Base-by-base conservation (phyloP, 371 early-diverging fungal species). In the Sporodiniella umbellata region DNA sequence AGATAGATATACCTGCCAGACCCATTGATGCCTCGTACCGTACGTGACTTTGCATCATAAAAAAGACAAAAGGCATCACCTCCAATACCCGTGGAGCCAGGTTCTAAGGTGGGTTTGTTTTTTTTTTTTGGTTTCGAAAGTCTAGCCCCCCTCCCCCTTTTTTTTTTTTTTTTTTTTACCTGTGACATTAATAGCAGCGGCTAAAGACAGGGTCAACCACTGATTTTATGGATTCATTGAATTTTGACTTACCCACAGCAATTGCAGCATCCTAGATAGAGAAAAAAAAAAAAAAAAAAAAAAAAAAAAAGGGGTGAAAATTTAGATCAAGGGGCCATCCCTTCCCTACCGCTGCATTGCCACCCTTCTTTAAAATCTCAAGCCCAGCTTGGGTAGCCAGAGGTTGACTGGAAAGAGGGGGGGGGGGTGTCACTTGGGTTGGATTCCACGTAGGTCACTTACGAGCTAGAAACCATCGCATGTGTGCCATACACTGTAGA, bases 41-140 rank as follows among this genome's bases (percentile, higher is more conserved):
- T 66, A 24, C 74, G 71, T 7, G 66, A 59, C 43, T 78, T 85
- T 26, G 84, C 82, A 53, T 84, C 77, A 63, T 87, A 91, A 57
- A 83, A 89, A 12, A 96, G 73, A 53, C 90, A 84, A 64, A 96
- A 96, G 33, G 84, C 86, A 60, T 95, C 96, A 33, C 96, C 96
- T 35, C 96, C 96, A 51, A 95, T 84, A 8, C 96, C 96, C 14
- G 94, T 92, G 0, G 89, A 88, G 30, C 82, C 75, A 7, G 95
- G 92, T 66, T 95, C 91, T 79, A 30, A 3, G 3, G 17, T n/a
- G n/a, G n/a, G n/a, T n/a, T n/a, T n/a, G n/a, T n/a, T n/a, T n/a
- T n/a, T n/a, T n/a, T n/a, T n/a, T n/a, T n/a, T n/a, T n/a, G n/a
- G n/a, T n/a, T n/a, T n/a, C n/a, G n/a, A n/a, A n/a, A n/a, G n/a